Evolutionary conservation across 176 grass and related monocot species (phyloP), one percentile per base, ranked within the genome.

Genomic region (Zea luxurians): DNA sequence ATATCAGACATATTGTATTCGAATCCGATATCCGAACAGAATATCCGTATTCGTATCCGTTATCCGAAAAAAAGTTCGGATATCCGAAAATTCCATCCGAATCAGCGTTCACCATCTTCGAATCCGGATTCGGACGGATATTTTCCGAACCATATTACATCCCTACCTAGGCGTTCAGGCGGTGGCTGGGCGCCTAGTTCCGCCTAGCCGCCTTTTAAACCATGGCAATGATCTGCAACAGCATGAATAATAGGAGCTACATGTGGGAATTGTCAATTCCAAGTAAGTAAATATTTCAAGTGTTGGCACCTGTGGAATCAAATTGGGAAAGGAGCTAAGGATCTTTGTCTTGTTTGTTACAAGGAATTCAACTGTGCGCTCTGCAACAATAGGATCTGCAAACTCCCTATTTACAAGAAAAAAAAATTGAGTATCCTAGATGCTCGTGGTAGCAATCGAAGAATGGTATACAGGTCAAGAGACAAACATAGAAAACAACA

Each of bases 231-330:
- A 6, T 48, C 58, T 60, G 16, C 37, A 21, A 17, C 8, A 49
- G 21, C 50, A 61, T 44, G 6, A 69, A 15, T 18, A 70, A 66
- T 5, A 70, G 35, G 27, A 84, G 82, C 55, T 47, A 18, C 2
- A 75, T 71, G 43, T n/a, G 8, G 9, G 7, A 64, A 37, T 64
- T 54, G 2, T 36, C 20, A 57, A 16, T 64, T 79, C 37, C 64
- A 4, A 53, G 49, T 20, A 48, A 83, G 27, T 62, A 79, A 57
- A 55, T 20, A 40, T 71, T 44, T 64, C 6, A 73, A 43, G 12
- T 79, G 49, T 12, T 70, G 65, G 49, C 66, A 97, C 91, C 94
- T 97, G 94, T 8, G 94, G 89, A 82, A 97, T 83, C 76, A 97
- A 82, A 46, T 83, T 78, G 41, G 92, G 86, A 84, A 91, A 91